Conservation (phyloP, 805 yeast species). For the Wickerhamiella hasegawae region DNA sequence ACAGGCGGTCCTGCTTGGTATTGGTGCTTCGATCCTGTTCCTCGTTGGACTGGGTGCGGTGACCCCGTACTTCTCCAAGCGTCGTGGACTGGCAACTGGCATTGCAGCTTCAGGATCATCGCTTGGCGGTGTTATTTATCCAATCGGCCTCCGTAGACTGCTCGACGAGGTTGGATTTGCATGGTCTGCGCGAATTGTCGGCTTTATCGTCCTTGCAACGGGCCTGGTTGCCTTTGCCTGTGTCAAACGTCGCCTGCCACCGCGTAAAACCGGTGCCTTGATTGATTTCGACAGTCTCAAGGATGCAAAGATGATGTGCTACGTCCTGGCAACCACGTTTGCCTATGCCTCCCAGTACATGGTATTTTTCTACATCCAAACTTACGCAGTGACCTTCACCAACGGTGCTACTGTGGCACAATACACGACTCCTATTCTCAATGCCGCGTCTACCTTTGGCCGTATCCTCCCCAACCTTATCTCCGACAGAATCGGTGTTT, state of each 20-base stretch:
- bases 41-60: slow-evolving; percentile 29
- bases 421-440: slow-evolving; percentile 22
- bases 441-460: slow-evolving; percentile 31
- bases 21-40: slow-evolving; percentile 29
- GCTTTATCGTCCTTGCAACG: slow-evolving; percentile 26
- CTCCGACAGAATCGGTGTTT: slow-evolving; percentile 34
- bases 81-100: slow-evolving; percentile 31
- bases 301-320: slow-evolving; percentile 15
- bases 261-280: slow-evolving; percentile 15
- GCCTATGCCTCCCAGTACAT: slow-evolving; percentile 21
- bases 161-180: slow-evolving; percentile 31
- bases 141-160: slow-evolving; percentile 29
- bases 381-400: slow-evolving; percentile 15
- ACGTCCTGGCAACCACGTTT: slow-evolving; percentile 14
- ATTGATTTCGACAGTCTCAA: slow-evolving; percentile 16
- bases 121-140: slow-evolving; percentile 34
- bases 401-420: slow-evolving; percentile 9
- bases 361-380: slow-evolving; percentile 21
- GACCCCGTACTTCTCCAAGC: slow-evolving; percentile 29
- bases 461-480: slow-evolving; percentile 32
- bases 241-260: slow-evolving; percentile 19
- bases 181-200: slow-evolving; percentile 37
- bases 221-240: slow-evolving; percentile 13
- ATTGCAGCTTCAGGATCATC: slow-evolving; percentile 35
- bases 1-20: slow-evolving; percentile 34